These are phyloP conservation scores for Magnolia kwangsiensis DNA, from an alignment of 164 flowering plant species.

Conservation along the genomic window DNA sequence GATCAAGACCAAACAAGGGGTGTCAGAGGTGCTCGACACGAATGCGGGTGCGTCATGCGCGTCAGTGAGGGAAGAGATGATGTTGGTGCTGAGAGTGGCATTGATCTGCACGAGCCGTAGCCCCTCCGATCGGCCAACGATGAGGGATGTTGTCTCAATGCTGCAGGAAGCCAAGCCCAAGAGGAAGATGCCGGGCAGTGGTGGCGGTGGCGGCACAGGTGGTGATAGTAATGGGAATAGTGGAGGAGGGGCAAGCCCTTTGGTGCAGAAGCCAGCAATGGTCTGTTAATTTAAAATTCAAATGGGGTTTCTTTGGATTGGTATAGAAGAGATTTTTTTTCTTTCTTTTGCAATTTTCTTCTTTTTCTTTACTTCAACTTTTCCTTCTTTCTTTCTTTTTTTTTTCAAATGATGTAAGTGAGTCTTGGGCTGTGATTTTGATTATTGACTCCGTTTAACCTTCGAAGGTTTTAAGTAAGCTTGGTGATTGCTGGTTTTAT, in stretches of 20 bases:
- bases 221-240: slow-evolving; percentile 15
- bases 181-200: slow-evolving; percentile 46
- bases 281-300: slow-evolving; percentile 37
- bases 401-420: slow-evolving; percentile 3
- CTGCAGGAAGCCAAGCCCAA: slow-evolving; percentile 88
- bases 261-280: slow-evolving; percentile 8
- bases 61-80: slow-evolving; percentile 86
- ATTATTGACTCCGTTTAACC: slow-evolving; percentile 2
- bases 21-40: slow-evolving; percentile 61
- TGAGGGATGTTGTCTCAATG: slow-evolving; percentile 96
- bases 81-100: slow-evolving; percentile 72
- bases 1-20: slow-evolving; percentile 63
- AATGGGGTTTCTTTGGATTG: slow-evolving; percentile 33
- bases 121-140: slow-evolving; percentile 88
- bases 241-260: slow-evolving; percentile 18
- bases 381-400: slow-evolving; percentile 13
- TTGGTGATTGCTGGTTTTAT: neutral
- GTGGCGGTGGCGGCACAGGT: slow-evolving; percentile 16
- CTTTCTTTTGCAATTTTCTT: slow-evolving; percentile 13
- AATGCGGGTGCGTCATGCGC: slow-evolving; percentile 71
- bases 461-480: neutral
- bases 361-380: neutral
- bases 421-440: slow-evolving; percentile 6
- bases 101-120: slow-evolving; percentile 81
- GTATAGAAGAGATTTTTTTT: slow-evolving; percentile 31